These are phyloP conservation scores for Linum usitatissimum DNA, from an alignment of 345 rosid genomes.

Conservation along the genomic window DNA sequence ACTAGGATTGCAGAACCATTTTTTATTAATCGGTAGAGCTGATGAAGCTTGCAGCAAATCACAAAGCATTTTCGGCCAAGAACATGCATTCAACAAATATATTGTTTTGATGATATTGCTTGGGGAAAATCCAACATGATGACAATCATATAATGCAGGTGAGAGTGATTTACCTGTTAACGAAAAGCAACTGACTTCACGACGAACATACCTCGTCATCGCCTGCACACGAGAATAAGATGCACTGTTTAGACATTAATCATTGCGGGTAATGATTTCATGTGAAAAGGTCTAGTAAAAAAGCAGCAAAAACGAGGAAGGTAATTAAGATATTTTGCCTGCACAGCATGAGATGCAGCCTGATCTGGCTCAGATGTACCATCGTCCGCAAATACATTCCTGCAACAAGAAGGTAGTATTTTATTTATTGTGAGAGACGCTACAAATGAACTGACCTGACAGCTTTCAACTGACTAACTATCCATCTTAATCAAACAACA, in stretches of 20 bases:
- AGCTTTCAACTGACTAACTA: too few species aligned
- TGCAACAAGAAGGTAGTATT: slow-evolving; percentile 21
- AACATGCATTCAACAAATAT: too few species aligned
- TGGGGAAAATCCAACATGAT: too few species aligned
- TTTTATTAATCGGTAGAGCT: too few species aligned
- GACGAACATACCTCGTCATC: slow-evolving; percentile 78
- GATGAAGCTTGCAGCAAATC: too few species aligned
- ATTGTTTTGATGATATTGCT: too few species aligned
- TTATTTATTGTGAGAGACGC: not conserved
- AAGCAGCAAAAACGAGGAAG: not conserved
- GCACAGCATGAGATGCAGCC: slow-evolving; percentile 47
- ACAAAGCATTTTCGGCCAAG: too few species aligned
- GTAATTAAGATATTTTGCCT: slow-evolving; percentile 38
- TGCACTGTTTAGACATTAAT: not conserved
- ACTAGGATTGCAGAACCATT: too few species aligned
- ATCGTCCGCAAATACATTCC: slow-evolving; percentile 84
- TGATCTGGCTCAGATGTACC: slow-evolving; percentile 53
- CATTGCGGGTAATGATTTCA: not conserved
- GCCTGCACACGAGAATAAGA: slow-evolving; percentile 43
- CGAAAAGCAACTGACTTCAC: slow-evolving; percentile 68
- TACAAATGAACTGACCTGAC: too few species aligned
- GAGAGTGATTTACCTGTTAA: slow-evolving; percentile 49
- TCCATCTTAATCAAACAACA: too few species aligned
- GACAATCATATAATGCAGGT: too few species aligned
- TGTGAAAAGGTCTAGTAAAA: not conserved